Base-by-base conservation (phyloP, 1,139 yeast genomes). In the Blastobotrys capitulatus region DNA sequence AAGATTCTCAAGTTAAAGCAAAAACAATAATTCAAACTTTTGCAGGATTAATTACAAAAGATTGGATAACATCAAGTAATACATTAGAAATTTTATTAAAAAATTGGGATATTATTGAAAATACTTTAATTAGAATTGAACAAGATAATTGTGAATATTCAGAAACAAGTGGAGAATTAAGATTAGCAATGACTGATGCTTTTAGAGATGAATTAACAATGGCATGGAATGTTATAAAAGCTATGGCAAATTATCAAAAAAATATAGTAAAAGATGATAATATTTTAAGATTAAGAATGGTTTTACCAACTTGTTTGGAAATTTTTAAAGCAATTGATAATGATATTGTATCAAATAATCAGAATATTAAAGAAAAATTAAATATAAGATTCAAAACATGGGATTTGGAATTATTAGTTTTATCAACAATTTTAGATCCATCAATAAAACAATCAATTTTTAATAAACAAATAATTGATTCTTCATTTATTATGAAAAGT, bases 361-460 rank as follows among this genome's bases (percentile, higher is more conserved):
- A 18, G 10, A 32, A 36, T n/a, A 41, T 47, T 35, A 38, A 36
- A 20, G 26, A 32, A 13, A 27, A 15, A 25, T 32, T 50, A 13
- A 47, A 50, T 36, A 8, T 18, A 16, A 39, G 53, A 22, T 34
- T 50, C 13, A 41, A 32, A 20, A 43, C 51, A 16, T 51, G 53
- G 53, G 49, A 51, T 22, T 19, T 48, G 32, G 36, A 40, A 5
- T 39, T 47, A 42, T 44, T 51, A 15, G 32, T 51, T 22, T 40
- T 48, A 27, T 44, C 51, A 5, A 46, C 48, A 1, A 40, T 47
- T 8, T 40, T 51, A 16, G 53, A 51, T 25, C 51, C 51, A 7
- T 20, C 16, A 13, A 22, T 42, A 34, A 38, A 37, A 31, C 42
- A 46, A 16, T 27, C 46, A 2, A 20, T 51, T 2, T 51, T 51